Evolutionary conservation across 192 early-diverging fungal species (phyloP).

Genomic region (Linnemannia exigua): DNA sequence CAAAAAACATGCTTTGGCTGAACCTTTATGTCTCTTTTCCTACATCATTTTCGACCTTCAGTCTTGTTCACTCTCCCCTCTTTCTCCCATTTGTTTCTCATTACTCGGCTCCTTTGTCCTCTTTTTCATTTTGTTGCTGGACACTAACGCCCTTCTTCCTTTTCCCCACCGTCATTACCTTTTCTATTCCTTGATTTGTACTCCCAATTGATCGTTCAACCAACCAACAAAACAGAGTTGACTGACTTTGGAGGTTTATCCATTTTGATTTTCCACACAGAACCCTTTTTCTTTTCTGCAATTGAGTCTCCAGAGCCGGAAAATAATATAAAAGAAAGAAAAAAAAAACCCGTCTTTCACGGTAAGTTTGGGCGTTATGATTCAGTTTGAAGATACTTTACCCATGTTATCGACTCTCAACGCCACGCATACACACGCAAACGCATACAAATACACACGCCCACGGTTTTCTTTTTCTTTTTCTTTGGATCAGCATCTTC

Average conservation of each 20-base stretch:
- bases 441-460: neutral
- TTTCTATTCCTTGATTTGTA: neutral
- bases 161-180: neutral
- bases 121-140: neutral
- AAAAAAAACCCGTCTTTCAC: neutral
- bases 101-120: neutral
- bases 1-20: neutral
- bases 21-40: neutral
- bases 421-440: neutral
- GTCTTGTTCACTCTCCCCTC: neutral
- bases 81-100: neutral
- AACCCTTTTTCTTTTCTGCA: neutral
- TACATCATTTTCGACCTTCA: slow-evolving; percentile 2
- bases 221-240: slow-evolving; percentile 7
- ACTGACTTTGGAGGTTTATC: neutral
- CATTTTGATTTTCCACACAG: slow-evolving; percentile 6
- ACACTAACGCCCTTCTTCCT: neutral
- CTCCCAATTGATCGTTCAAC: neutral
- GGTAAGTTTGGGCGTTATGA: slow-evolving; percentile 1
- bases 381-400: neutral
- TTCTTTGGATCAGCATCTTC: neutral
- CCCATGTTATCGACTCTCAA: neutral
- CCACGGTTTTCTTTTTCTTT: neutral
- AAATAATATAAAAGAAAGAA: neutral
- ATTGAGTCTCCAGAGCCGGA: slow-evolving; percentile 6